Percentiles rank a stretch among this genome's conserved stretches.
These are phyloP conservation scores for Carex littledalei DNA, from an alignment of 176 grass and related monocot genomes.

Conservation along the genomic window DNA sequence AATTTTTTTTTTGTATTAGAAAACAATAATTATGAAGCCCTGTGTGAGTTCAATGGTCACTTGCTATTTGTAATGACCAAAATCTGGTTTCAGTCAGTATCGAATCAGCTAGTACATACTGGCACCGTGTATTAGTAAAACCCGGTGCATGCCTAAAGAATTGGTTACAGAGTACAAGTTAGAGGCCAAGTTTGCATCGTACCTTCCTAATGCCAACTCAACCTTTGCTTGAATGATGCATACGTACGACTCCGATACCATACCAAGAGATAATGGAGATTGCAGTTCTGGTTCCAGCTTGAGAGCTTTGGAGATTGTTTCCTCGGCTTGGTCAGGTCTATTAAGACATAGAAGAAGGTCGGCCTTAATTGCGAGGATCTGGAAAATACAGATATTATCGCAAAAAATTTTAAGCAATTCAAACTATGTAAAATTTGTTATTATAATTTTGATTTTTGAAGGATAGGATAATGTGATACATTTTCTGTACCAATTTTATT, in stretches of 20 bases:
- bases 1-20: too few relatives aligned
- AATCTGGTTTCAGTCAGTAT: too few relatives aligned
- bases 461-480: too few relatives aligned
- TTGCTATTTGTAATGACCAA: too few relatives aligned
- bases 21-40: too few relatives aligned
- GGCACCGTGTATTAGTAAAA: too few relatives aligned
- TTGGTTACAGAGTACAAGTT: neutral
- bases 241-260: constrained; percentile 46
- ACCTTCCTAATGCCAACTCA: constrained; percentile 75
- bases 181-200: neutral
- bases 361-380: constrained; percentile 60
- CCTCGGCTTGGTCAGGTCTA: constrained; percentile 53
- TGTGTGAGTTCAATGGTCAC: too few relatives aligned
- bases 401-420: neutral
- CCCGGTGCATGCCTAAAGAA: neutral
- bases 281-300: neutral
- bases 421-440: too few relatives aligned
- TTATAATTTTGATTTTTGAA: too few relatives aligned
- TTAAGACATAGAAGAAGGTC: constrained; percentile 58
- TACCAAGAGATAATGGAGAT: constrained; percentile 24
- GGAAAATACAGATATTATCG: neutral
- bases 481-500: too few relatives aligned
- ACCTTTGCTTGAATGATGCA: constrained; percentile 53
- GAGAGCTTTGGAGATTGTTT: constrained; percentile 26
- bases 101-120: too few relatives aligned